A percentile compares a stretch with the other conserved stretches of the same genome.
Conservation (phyloP, 129 eudicot genomes). For the Calendula officinalis region DNA sequence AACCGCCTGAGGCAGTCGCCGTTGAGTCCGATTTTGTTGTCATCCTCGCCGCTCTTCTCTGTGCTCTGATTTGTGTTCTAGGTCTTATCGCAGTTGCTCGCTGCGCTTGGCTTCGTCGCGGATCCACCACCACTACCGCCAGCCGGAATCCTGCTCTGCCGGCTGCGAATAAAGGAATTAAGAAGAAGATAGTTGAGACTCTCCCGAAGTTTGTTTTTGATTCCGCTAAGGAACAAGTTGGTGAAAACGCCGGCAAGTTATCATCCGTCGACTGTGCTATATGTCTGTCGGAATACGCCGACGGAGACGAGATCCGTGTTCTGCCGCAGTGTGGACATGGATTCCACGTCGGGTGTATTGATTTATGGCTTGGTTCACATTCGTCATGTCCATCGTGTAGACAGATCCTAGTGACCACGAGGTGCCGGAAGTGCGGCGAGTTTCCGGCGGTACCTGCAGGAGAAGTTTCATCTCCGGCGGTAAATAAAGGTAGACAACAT, state of each 20-base stretch:
- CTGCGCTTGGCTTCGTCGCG: slow-evolving; percentile 66
- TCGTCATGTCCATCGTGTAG: slow-evolving; percentile 92
- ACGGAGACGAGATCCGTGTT: slow-evolving; percentile 75
- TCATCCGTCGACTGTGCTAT: slow-evolving; percentile 63
- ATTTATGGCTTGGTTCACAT: slow-evolving; percentile 74
- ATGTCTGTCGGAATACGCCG: slow-evolving; percentile 67
- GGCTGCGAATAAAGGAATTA: slow-evolving; percentile 55
- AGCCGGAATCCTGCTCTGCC: slow-evolving; percentile 19
- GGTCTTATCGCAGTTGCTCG: slow-evolving; percentile 71
- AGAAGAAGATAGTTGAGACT: slow-evolving; percentile 46
- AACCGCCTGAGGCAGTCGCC: slow-evolving; percentile 44
- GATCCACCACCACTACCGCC: not conserved
- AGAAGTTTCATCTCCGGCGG: slow-evolving; percentile 8
- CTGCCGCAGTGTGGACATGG: slow-evolving; percentile 86
- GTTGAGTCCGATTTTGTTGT: slow-evolving; percentile 67
- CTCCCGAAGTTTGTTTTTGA: slow-evolving; percentile 46
- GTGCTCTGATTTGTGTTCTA: slow-evolving; percentile 60
- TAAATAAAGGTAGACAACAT: slow-evolving; percentile 19
- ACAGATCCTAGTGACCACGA: slow-evolving; percentile 45
- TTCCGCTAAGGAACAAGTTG: slow-evolving; percentile 7
- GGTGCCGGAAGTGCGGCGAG: slow-evolving; percentile 72
- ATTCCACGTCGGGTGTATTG: slow-evolving; percentile 71
- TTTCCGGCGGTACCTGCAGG: slow-evolving; percentile 33
- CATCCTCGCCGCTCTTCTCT: slow-evolving; percentile 67
- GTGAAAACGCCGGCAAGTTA: not conserved